These are phyloP conservation scores for Hypoxylon subgilvum DNA, from an alignment of 495 filamentous ascomycete genomes.

Conservation along the genomic window DNA sequence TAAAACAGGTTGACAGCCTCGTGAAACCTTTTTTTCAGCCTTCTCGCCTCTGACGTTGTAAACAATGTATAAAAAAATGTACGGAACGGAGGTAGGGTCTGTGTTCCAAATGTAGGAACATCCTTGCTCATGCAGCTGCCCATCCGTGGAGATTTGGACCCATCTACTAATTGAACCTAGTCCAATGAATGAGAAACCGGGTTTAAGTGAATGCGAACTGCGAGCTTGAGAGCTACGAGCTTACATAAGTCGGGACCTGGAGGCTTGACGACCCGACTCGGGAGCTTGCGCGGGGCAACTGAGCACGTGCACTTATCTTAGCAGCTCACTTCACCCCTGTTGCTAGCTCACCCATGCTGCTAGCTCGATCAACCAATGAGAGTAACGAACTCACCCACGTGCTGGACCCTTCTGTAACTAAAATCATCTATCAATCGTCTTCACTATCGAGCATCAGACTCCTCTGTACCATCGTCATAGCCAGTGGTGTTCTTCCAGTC, in stretches of 20 bases:
- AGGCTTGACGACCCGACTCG: too few relatives aligned
- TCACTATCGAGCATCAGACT: slow-evolving; percentile 21
- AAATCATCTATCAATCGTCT: slow-evolving; percentile 16
- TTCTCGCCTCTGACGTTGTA: slow-evolving; percentile 35
- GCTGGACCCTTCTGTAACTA: slow-evolving; percentile 7
- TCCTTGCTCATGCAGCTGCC: slow-evolving; percentile 1
- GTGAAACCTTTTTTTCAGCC: slow-evolving; percentile 31
- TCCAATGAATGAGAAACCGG: too few relatives aligned
- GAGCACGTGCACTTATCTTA: slow-evolving; percentile 30
- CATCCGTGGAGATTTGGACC: too few relatives aligned
- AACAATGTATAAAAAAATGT: slow-evolving; percentile 11
- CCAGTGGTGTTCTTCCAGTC: slow-evolving; percentile 11
- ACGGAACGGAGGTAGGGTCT: not conserved
- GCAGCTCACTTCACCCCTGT: too few relatives aligned
- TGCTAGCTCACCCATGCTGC: too few relatives aligned
- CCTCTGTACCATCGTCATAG: slow-evolving; percentile 30
- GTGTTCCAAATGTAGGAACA: not conserved
- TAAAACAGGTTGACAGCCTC: slow-evolving; percentile 16
- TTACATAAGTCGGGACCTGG: slow-evolving; percentile 3
- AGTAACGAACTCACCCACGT: slow-evolving; percentile 21
- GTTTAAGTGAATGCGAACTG: too few relatives aligned
- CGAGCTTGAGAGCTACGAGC: not conserved
- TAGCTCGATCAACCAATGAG: slow-evolving; percentile 32
- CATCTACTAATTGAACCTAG: too few relatives aligned
- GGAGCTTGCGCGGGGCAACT: slow-evolving; percentile 36